phyloP scores from a whole-genome alignment of 2,329 filamentous ascomycete genomes.

The Tolypocladium endophyticum region DNA sequence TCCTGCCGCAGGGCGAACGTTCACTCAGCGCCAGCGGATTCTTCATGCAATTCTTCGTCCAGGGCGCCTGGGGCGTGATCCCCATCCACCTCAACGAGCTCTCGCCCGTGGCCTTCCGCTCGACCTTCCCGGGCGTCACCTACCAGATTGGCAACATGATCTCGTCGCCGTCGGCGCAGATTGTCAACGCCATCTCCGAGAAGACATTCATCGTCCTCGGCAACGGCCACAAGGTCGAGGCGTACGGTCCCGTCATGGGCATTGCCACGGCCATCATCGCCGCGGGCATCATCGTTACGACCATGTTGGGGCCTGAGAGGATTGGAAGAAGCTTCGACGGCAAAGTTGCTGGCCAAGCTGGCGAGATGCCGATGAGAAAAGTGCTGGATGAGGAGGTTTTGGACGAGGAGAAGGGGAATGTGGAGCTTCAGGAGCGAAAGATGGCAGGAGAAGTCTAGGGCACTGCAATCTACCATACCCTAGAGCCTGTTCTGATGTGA shows the following conservation, averaged over 20 bases:
- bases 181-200: conserved; percentile 66
- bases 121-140: conserved; percentile 58
- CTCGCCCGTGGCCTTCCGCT: conserved; percentile 58
- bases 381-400: conserved; percentile 11
- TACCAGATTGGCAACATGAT: conserved; percentile 72
- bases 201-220: conserved; percentile 41
- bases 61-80: conserved; percentile 57
- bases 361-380: conserved; percentile 13
- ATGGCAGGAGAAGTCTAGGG: background rate
- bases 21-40: conserved; percentile 55
- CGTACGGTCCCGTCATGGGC: conserved; percentile 67
- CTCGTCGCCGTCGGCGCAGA: conserved; percentile 62
- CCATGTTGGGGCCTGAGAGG: conserved; percentile 64
- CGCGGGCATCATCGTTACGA: conserved; percentile 55
- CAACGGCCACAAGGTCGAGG: conserved; percentile 49
- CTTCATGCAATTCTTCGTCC: conserved; percentile 59
- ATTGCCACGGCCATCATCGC: conserved; percentile 69
- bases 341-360: conserved; percentile 28
- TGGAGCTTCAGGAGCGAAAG: conserved; percentile 5
- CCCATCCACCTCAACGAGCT: conserved; percentile 67
- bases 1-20: conserved; percentile 49
- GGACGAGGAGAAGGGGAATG: conserved; percentile 19
- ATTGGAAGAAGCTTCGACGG: conserved; percentile 60
- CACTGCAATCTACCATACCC: too few species aligned
- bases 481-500: too few species aligned